Conservation (phyloP, 2,329 filamentous ascomycete genomes). For the Ophiocordyceps australis region DNA sequence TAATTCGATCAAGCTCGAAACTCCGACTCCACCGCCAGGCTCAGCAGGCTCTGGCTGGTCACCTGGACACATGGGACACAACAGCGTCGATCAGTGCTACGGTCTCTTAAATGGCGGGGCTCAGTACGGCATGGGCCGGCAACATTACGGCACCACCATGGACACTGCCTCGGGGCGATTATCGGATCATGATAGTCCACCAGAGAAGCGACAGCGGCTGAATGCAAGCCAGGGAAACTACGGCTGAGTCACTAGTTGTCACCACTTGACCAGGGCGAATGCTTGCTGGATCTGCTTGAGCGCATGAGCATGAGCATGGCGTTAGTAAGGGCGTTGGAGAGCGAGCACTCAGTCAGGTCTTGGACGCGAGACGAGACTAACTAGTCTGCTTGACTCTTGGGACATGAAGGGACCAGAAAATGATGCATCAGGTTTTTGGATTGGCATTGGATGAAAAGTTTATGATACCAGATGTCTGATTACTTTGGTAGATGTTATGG, state of each 20-base stretch:
- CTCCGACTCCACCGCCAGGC: constrained; percentile 33
- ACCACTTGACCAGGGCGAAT: too few relatives aligned
- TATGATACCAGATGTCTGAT: too few relatives aligned
- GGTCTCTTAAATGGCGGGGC: constrained; percentile 23
- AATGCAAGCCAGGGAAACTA: constrained; percentile 24
- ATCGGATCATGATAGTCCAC: constrained; percentile 21
- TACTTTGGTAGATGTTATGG: too few relatives aligned
- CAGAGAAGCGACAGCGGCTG: constrained; percentile 34
- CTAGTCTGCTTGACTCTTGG: too few relatives aligned
- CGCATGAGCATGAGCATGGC: too few relatives aligned
- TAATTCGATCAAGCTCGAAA: constrained; percentile 28
- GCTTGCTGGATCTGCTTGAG: too few relatives aligned
- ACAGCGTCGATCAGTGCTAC: constrained; percentile 25
- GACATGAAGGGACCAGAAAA: too few relatives aligned
- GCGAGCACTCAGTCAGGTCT: too few relatives aligned
- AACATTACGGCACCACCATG: constrained; percentile 8
- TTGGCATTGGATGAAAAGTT: too few relatives aligned
- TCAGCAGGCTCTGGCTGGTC: constrained; percentile 29
- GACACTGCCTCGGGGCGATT: constrained; percentile 13
- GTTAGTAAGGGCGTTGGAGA: too few relatives aligned
- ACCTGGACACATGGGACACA: constrained; percentile 30
- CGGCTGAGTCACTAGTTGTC: constrained; percentile 13
- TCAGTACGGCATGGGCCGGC: constrained; percentile 17
- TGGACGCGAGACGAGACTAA: too few relatives aligned
- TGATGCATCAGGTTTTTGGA: too few relatives aligned